These are phyloP conservation scores for Saturnispora hagleri DNA, from an alignment of 805 yeast species.

Conservation along the genomic window DNA sequence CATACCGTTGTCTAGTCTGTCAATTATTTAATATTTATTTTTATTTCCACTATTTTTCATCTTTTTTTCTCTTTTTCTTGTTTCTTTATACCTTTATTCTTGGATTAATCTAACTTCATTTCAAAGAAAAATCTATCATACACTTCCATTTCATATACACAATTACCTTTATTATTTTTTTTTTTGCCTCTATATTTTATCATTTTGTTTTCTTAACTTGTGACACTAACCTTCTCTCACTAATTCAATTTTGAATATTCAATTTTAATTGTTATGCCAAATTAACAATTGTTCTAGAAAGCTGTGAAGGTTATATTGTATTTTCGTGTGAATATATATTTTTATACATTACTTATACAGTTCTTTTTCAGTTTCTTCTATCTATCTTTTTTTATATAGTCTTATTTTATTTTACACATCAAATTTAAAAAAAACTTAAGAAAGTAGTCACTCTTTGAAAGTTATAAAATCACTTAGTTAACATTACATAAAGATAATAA, in stretches of 20 bases:
- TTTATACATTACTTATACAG: background rate
- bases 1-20: constrained; percentile 35
- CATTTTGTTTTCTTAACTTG: background rate
- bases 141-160: background rate
- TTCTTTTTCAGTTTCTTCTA: background rate
- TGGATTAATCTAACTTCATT: background rate
- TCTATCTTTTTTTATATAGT: background rate
- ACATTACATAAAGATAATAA: background rate
- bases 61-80: background rate
- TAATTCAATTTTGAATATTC: background rate
- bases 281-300: background rate
- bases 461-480: background rate
- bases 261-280: background rate
- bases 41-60: background rate
- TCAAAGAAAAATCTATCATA: background rate
- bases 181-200: background rate
- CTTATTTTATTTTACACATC: background rate
- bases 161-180: background rate
- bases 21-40: background rate
- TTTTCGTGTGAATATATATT: background rate
- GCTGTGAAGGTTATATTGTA: background rate
- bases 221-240: background rate
- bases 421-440: background rate
- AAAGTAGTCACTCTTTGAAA: background rate
- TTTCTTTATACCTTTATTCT: background rate